A percentile compares a stretch with the other conserved stretches of the same genome.
These are phyloP conservation scores for Cutaneotrichosporon cutaneum DNA, from an alignment of 1,284 basidiomycete species.

Conservation along the genomic window DNA sequence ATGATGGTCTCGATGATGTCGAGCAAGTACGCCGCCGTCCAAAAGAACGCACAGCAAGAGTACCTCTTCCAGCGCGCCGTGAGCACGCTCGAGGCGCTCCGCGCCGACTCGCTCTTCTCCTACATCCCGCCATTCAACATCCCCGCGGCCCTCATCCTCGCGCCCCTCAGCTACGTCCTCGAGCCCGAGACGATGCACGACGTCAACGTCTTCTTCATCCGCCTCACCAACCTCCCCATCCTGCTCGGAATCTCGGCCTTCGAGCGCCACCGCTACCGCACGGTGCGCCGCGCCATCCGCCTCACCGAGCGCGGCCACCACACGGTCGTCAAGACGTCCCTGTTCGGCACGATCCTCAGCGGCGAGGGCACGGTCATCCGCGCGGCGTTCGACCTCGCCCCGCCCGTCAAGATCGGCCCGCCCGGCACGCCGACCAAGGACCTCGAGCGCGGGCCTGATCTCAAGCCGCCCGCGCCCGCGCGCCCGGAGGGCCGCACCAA, in stretches of 20 bases:
- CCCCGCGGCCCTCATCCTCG: conserved; percentile 68
- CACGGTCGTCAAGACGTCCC: background rate
- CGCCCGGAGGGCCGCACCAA: background rate
- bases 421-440: conserved; percentile 10
- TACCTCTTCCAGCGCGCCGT: conserved; percentile 86
- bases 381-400: conserved; percentile 47
- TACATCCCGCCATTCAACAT: conserved; percentile 70
- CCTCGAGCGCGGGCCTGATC: conserved; percentile 4
- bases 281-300: conserved; percentile 27
- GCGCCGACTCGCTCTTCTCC: conserved; percentile 83
- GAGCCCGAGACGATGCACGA: conserved; percentile 64
- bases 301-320: conserved; percentile 29
- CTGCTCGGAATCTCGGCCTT: conserved; percentile 74
- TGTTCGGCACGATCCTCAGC: conserved; percentile 35
- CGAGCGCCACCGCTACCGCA: conserved; percentile 60
- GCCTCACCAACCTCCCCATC: conserved; percentile 75
- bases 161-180: conserved; percentile 60
- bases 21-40: conserved; percentile 77
- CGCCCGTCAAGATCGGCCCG: conserved; percentile 27
- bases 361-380: conserved; percentile 44
- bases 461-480: conserved; percentile 5
- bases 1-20: conserved; percentile 83
- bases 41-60: conserved; percentile 78
- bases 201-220: conserved; percentile 78
- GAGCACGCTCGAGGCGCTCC: conserved; percentile 82